These are phyloP conservation scores for Tolypocladium pustulatum DNA, from an alignment of 2,329 filamentous ascomycete species.

Conservation along the genomic window DNA sequence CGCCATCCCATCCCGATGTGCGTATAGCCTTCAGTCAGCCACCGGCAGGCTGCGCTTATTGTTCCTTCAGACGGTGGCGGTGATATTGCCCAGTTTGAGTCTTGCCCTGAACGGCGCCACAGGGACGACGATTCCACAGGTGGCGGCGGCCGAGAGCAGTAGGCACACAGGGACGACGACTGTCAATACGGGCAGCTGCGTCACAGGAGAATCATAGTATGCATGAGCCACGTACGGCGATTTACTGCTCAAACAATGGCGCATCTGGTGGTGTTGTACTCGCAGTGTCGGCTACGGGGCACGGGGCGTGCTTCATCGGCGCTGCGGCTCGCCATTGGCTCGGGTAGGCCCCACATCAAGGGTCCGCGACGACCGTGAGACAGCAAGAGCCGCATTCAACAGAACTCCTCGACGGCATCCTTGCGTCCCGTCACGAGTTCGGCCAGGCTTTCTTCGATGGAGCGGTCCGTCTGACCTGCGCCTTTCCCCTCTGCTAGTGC, in stretches of 20 bases:
- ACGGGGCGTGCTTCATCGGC: not conserved
- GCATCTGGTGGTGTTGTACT: not conserved
- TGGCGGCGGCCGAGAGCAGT: not conserved
- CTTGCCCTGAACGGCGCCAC: not conserved
- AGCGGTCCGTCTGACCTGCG: not conserved
- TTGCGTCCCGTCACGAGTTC: not conserved
- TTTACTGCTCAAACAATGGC: not conserved
- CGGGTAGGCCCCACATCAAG: slow-evolving; percentile 1
- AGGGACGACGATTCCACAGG: not conserved
- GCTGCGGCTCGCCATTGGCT: not conserved
- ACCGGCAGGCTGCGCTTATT: not conserved
- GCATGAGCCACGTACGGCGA: not conserved
- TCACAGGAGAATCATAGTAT: not conserved
- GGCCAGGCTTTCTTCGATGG: not conserved
- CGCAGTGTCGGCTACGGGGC: not conserved
- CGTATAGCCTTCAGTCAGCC: not conserved
- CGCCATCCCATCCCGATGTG: not conserved
- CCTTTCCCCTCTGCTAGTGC: not conserved
- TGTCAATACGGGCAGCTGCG: not conserved
- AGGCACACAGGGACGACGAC: not conserved
- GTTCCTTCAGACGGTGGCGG: not conserved
- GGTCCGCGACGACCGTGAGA: slow-evolving; percentile 2
- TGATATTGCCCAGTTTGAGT: not conserved
- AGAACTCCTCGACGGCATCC: not conserved
- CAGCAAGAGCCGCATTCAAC: not conserved